Percentiles rank a stretch among this genome's conserved stretches.
Evolutionary conservation across 1,139 yeast genomes (phyloP).

Genomic region (Pichia sp.): DNA sequence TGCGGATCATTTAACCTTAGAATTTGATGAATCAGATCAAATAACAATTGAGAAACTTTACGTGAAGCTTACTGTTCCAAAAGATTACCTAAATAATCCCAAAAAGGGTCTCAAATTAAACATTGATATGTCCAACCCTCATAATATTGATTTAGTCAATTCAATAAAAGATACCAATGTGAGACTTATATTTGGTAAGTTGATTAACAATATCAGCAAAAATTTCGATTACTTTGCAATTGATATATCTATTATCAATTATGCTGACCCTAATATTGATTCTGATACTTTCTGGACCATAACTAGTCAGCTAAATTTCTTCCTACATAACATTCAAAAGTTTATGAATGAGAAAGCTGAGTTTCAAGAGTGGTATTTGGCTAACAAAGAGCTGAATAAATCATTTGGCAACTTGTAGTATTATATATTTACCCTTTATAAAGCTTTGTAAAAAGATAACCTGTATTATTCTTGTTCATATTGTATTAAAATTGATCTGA

Average conservation of each 20-base stretch:
- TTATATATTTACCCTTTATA: too few relatives aligned
- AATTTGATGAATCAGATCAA: constrained; percentile 24
- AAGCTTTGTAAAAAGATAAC: too few relatives aligned
- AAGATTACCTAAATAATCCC: constrained; percentile 29
- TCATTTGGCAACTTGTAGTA: neutral
- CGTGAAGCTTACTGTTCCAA: constrained; percentile 25
- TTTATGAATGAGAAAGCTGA: constrained; percentile 25
- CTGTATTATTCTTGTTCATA: too few relatives aligned
- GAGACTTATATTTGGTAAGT: constrained; percentile 25
- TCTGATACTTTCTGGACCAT: constrained; percentile 18
- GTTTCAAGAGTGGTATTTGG: constrained; percentile 23
- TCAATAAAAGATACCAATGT: constrained; percentile 24
- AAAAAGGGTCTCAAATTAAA: constrained; percentile 33
- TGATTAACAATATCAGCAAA: constrained; percentile 23
- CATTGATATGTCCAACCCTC: constrained; percentile 26
- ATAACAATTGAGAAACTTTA: constrained; percentile 21
- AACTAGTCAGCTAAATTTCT: constrained; percentile 27
- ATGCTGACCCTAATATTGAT: neutral
- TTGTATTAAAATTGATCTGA: too few relatives aligned
- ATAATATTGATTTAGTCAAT: constrained; percentile 21
- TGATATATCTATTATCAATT: constrained; percentile 16
- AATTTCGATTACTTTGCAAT: constrained; percentile 24
- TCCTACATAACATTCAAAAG: constrained; percentile 27
- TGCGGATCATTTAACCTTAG: constrained; percentile 24
- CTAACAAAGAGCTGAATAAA: constrained; percentile 14